phyloP scores from a whole-genome alignment of 2,329 filamentous ascomycete species.

The Amauroascus verrucosus region DNA sequence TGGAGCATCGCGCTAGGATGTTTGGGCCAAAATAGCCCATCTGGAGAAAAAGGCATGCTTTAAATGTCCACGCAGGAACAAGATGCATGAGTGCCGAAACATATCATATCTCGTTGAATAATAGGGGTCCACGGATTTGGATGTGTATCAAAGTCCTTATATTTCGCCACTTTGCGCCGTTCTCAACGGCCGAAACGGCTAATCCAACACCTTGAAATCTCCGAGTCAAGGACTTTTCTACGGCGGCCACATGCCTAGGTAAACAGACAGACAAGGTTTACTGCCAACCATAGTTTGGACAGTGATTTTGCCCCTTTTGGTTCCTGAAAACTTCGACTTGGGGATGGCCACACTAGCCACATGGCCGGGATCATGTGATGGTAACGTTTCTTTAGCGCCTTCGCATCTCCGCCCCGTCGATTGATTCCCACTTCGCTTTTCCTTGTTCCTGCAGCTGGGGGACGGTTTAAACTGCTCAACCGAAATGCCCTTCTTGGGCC shows the following conservation, averaged over 20 bases:
- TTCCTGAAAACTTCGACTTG: neutral
- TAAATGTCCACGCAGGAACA: neutral
- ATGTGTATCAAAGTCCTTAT: too few species aligned
- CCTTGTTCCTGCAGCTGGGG: neutral
- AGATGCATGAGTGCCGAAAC: too few species aligned
- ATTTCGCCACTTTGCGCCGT: too few species aligned
- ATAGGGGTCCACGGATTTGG: too few species aligned
- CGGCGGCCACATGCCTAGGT: too few species aligned
- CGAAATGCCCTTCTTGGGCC: too few species aligned
- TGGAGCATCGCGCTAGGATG: neutral
- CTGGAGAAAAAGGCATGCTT: neutral
- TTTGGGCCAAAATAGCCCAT: neutral
- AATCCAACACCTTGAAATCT: too few species aligned
- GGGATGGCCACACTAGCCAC: slow-evolving; percentile 1
- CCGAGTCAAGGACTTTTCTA: too few species aligned
- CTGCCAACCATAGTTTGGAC: neutral
- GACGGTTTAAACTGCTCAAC: neutral
- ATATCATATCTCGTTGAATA: neutral
- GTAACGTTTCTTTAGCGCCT: neutral
- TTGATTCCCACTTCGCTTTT: too few species aligned
- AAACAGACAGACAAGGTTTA: neutral
- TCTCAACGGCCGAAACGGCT: too few species aligned
- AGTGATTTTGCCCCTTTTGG: neutral
- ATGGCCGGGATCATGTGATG: neutral
- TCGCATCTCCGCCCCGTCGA: too few species aligned